Base-by-base conservation (phyloP, 1,139 yeast species). In the Lodderomyces pseudojiufengensis region DNA sequence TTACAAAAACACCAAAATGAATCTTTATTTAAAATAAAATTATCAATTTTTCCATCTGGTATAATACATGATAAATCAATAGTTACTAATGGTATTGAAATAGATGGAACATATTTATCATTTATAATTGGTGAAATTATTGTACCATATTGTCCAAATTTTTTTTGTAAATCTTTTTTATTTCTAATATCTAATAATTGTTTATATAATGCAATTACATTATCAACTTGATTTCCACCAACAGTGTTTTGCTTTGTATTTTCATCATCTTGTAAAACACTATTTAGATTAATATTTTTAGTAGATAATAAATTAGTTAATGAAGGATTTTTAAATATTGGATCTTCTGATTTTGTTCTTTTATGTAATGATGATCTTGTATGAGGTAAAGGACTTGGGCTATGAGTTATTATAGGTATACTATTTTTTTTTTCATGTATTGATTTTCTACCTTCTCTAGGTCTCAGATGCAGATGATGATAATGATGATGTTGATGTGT, bases 1-100 rank as follows among this genome's bases (percentile, higher is more conserved):
- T 68, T 64, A 2, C 72, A 67, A 52, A 70, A 72, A 18, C 74
- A 66, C 81, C 80, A 76, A 33, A 76, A 62, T 36, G 56, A 59
- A 14, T 44, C 42, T 2, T 57, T 49, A 32, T 65, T 73, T 28
- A 73, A 52, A 40, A 60, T 58, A 24, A 73, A 52, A 3, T 73
- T 71, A 34, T 67, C 64, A 26, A 76, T 53, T 40, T 76, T 63
- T 2, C 80, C 78, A 44, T 63, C 64, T 11, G 49, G 48, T 5
- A 58, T 49, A 46, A 61, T 57, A 25, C 46, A 43, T 1, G 69
- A 56, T 31, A 69, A 49, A 45, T 70, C 71, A 33, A 70, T 46
- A 8, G 51, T 51, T 27, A 59, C 45, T 18, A 65, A 45, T 1
- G 75, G 72, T 3, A 65, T 58, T 33, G 61, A 68, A 11, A 69